Conservation (phyloP, 345 rosid genomes). For the Eucalyptus pauciflora region DNA sequence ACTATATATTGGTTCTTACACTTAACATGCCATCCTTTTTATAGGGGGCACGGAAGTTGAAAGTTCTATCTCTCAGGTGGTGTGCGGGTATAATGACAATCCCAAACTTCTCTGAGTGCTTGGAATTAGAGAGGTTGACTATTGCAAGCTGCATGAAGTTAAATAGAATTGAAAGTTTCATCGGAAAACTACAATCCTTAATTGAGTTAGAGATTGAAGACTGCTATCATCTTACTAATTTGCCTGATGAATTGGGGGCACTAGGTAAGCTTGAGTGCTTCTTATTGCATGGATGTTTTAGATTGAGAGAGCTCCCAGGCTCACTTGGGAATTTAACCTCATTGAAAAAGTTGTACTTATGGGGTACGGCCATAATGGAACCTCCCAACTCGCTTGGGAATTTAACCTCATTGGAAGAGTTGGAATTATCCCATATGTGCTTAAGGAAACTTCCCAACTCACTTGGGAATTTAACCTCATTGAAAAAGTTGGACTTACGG, state of each 20-base stretch:
- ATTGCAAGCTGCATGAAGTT: rapidly evolving
- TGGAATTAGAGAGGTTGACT: not conserved
- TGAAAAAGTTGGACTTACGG: no score
- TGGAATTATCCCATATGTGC: rapidly evolving
- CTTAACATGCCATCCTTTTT: not conserved
- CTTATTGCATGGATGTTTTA: rapidly evolving
- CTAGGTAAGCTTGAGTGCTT: rapidly evolving
- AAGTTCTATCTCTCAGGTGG: not conserved
- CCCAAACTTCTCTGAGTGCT: rapidly evolving
- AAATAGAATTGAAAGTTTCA: not conserved
- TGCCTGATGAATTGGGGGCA: not conserved
- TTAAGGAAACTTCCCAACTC: rapidly evolving
- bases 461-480: no score
- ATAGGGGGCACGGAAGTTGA: not conserved
- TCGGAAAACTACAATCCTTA: rapidly evolving
- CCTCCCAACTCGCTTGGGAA: not conserved
- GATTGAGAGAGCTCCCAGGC: rapidly evolving
- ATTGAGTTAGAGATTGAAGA: rapidly evolving
- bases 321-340: not conserved
- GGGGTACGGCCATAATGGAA: no score
- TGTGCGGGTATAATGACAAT: rapidly evolving
- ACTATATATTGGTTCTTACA: no score
- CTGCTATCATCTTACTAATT: not conserved
- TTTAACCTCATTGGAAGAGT: not conserved
- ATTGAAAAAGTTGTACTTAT: no score